Evolutionary conservation across 306 rosid species (phyloP).

Genomic region (Albizia julibrissin): DNA sequence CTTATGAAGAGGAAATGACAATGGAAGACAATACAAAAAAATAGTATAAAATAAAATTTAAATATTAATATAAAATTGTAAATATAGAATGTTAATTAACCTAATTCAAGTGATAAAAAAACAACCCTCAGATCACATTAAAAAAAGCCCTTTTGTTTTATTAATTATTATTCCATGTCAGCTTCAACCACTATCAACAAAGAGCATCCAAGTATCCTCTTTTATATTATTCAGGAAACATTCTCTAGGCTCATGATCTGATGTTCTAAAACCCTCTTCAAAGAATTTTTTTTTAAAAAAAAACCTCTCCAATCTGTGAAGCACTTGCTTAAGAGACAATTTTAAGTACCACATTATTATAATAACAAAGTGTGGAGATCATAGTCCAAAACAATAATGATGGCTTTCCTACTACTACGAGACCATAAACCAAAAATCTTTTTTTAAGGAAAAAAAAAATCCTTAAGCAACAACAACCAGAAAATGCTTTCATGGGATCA

Average conservation of each 20-base stretch:
- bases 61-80: background rate
- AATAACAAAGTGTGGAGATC: conserved; percentile 29
- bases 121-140: no score
- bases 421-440: conserved; percentile 32
- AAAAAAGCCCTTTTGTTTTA: background rate
- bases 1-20: background rate
- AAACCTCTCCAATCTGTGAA: background rate
- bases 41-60: background rate
- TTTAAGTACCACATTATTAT: background rate
- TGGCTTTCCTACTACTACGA: conserved; percentile 8
- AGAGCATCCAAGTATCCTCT: background rate
- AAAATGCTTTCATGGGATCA: conserved; percentile 33
- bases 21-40: background rate
- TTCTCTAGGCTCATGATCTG: background rate
- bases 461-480: conserved; percentile 33
- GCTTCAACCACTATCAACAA: background rate
- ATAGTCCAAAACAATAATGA: conserved; percentile 52
- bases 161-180: background rate
- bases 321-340: conserved; percentile 34
- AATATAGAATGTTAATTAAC: no score
- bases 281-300: background rate
- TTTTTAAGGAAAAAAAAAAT: no score
- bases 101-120: no score
- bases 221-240: background rate
- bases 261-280: background rate